Evolutionary conservation across 1,284 basidiomycete genomes (phyloP).

Genomic region (Apiotrichum gamsii): DNA sequence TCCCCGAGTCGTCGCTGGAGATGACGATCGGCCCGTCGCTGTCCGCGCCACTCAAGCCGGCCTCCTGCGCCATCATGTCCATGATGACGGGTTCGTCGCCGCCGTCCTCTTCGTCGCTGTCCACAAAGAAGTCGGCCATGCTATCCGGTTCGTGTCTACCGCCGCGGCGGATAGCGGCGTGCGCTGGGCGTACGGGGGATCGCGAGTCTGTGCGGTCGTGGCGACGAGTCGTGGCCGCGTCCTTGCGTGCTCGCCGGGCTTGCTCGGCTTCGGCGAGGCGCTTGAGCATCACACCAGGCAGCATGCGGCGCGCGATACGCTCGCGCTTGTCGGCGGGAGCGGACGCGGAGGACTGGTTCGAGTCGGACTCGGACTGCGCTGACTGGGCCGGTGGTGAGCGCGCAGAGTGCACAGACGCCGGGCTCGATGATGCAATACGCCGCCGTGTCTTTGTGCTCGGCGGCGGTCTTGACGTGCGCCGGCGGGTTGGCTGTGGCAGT

Average conservation of each 20-base stretch:
- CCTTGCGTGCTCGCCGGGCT: constrained; percentile 14
- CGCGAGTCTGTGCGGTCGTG: background rate
- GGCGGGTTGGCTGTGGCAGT: no score
- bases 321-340: constrained; percentile 19
- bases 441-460: no score
- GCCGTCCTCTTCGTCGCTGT: background rate
- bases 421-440: no score
- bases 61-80: constrained; percentile 1
- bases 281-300: constrained; percentile 39
- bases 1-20: constrained; percentile 15
- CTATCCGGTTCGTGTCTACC: constrained; percentile 11
- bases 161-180: constrained; percentile 29
- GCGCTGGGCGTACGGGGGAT: constrained; percentile 33
- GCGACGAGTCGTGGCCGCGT: constrained; percentile 1
- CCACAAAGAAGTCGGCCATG: constrained; percentile 19
- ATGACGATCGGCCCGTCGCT: constrained; percentile 16
- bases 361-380: background rate
- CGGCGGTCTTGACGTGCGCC: no score
- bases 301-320: constrained; percentile 37
- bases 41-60: constrained; percentile 6
- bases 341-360: background rate
- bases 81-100: background rate
- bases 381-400: no score
- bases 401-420: no score
- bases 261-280: constrained; percentile 16